Percentiles rank a stretch among this genome's conserved stretches.
Evolutionary conservation across 2,329 filamentous ascomycete genomes (phyloP).

Genomic region (Stachybotrys chartarum): DNA sequence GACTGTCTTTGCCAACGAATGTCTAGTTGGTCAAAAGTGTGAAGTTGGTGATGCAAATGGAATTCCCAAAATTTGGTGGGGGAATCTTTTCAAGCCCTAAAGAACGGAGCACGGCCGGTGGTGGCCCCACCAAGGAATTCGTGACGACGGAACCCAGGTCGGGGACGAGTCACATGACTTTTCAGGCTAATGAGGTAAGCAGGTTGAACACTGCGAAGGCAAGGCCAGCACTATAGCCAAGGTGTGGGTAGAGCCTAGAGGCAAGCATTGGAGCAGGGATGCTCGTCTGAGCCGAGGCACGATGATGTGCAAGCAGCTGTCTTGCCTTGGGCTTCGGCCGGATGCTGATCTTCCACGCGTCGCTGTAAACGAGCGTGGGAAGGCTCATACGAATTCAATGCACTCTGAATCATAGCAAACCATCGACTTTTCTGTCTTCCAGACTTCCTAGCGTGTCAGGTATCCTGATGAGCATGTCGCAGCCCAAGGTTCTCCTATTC

Average conservation of each 20-base stretch:
- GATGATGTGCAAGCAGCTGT: not conserved
- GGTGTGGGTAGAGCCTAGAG: too few relatives aligned
- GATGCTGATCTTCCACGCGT: not conserved
- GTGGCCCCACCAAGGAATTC: constrained; percentile 8
- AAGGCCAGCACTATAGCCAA: not conserved
- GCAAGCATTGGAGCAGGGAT: too few relatives aligned
- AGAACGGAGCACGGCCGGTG: constrained; percentile 8
- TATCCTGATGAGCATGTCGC: not conserved
- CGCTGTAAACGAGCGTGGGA: not conserved
- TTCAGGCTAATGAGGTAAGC: rapidly evolving
- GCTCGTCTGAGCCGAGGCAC: not conserved
- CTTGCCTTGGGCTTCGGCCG: too few relatives aligned
- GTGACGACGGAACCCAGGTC: constrained; percentile 19
- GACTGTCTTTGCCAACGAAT: constrained; percentile 45
- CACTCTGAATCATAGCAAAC: not conserved
- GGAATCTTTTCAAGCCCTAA: constrained; percentile 34
- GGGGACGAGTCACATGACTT: constrained; percentile 31
- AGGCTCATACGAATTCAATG: not conserved
- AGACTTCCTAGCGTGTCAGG: not conserved
- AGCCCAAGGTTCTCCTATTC: constrained; percentile 73
- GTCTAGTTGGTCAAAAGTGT: constrained; percentile 28
- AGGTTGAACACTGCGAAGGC: not conserved
- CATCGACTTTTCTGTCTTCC: not conserved
- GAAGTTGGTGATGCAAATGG: constrained; percentile 23
- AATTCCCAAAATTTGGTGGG: constrained; percentile 29